Percentiles rank a stretch among this genome's conserved stretches.
Conservation (phyloP, 805 yeast genomes). For the Saccharomycopsis sp. region DNA sequence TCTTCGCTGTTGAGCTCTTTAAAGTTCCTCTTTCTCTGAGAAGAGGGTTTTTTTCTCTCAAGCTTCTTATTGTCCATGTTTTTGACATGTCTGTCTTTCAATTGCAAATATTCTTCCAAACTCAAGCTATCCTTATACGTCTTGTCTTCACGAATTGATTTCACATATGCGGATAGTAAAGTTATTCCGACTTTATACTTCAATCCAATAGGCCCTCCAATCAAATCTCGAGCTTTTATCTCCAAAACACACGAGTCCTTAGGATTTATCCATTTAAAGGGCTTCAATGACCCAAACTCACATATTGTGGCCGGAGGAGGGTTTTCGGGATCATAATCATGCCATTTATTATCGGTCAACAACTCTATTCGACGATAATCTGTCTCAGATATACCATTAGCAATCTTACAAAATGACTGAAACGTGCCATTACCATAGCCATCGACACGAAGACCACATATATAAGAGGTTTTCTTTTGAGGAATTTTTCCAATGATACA, state of each 20-base stretch:
- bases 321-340: conserved; percentile 29
- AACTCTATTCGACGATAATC: conserved; percentile 57
- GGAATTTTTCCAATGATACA: conserved; percentile 72
- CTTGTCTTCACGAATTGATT: conserved; percentile 64
- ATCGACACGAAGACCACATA: conserved; percentile 61
- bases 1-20: conserved; percentile 19
- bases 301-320: conserved; percentile 37
- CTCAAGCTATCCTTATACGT: conserved; percentile 49
- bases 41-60: conserved; percentile 18
- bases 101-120: conserved; percentile 42
- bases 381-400: conserved; percentile 70
- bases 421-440: conserved; percentile 32
- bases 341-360: conserved; percentile 58
- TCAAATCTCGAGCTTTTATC: conserved; percentile 73
- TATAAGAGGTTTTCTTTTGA: conserved; percentile 60
- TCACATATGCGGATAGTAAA: conserved; percentile 68
- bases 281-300: conserved; percentile 53
- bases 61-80: conserved; percentile 25
- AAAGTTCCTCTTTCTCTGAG: conserved; percentile 8
- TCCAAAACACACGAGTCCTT: conserved; percentile 71
- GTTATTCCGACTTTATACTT: conserved; percentile 64
- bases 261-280: conserved; percentile 78
- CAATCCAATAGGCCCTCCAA: conserved; percentile 35
- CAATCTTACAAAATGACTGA: conserved; percentile 68
- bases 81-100: conserved; percentile 28